Evolutionary conservation across 768 basidiomycete species (phyloP), one percentile per base, ranked within the genome.

Genomic region (Tylopilus felleus): DNA sequence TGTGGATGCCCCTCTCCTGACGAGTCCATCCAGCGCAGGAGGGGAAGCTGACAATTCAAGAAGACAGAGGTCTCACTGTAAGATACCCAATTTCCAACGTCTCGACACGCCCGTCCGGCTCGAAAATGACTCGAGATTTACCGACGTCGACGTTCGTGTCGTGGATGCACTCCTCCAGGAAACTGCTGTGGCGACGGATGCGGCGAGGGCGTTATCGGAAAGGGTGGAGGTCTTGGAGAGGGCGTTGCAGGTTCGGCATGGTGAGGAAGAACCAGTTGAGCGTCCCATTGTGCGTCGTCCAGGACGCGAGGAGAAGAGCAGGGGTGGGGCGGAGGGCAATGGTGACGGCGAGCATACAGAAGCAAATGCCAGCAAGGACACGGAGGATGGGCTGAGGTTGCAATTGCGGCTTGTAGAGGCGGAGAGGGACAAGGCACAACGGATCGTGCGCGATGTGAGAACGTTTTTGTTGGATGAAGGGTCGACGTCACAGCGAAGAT

Each of bases 151-250:
- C 19, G 21, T 48, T 31, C 29, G 39, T 4, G 51, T 60, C 3
- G 63, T 61, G 29, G 55, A 54, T 13, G 55, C 28, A n/a, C 47
- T 68, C 1, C 33, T 66, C 1, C 53, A 57, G 33, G 62, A 63
- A 33, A 59, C 62, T 1, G 57, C 55, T 19, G 59, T 41, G 5
- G 62, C 60, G 16, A 51, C 60, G 1, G 62, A 55, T 5, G 59
- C 44, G 6, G 59, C 57, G 23, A 56, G 47, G 23, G 53, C 47
- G 16, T 53, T 69, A 51, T 53, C 55, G 8, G 69, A 67, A 44
- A 55, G 66, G 9, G 67, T 71, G 8, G 63, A 56, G 31, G 46
- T 49, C 7, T 47, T 69, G 33, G 69, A 69, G 44, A 55, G 38
- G 55, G 45, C 52, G 5, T 25, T 68, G 43, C 38, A 51, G 35